Base-by-base conservation (phyloP, 345 rosid genomes). In the Salix brachista region DNA sequence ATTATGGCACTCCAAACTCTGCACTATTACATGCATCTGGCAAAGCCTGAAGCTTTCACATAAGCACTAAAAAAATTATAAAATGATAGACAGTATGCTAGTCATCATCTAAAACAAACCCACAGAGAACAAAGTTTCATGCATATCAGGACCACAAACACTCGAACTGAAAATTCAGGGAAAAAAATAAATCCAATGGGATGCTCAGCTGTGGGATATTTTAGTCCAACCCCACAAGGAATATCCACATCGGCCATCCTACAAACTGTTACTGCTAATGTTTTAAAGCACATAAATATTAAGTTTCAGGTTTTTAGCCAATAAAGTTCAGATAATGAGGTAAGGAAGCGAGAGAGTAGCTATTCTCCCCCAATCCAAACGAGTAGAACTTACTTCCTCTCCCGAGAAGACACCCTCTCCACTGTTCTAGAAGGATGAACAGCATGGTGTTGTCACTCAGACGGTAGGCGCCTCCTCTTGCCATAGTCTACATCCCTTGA, bases 401-500 rank as follows among this genome's bases (percentile, higher is more conserved):
- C 79, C 80, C 73, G 72, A 60, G 84, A 66, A 75, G 82, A 80
- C 85, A 75, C 78, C 64, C 48, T 64, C 77, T 62, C 80, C 78
- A 72, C 32, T 66, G 70, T 72, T 68, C 61, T 37, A 60, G 68
- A 75, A 67, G 62, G 75, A 69, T 41, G 65, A 79, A 65, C 60
- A 28, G 68, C 46, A 37, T 34, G 25, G 58, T 75, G 69, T 65
- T 60, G 25, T 88, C 85, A 88, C 72, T 88, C 89, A 30, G 88
- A 86, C 21, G 89, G 86, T 60, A 76, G 46, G 50, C 91, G 90
- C 75, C 97, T 89, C 84, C 91, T 87, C 87, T 92, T 90, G 48
- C 91, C 93, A 65, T 90, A 89, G 77, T 90, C 97, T 34, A 70
- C 89, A 86, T 92, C 94, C 86, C 97, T 87, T 10, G 93, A 86